Base-by-base conservation (phyloP, 352 stramenopile genomes). In the Phytophthora pluvialis region DNA sequence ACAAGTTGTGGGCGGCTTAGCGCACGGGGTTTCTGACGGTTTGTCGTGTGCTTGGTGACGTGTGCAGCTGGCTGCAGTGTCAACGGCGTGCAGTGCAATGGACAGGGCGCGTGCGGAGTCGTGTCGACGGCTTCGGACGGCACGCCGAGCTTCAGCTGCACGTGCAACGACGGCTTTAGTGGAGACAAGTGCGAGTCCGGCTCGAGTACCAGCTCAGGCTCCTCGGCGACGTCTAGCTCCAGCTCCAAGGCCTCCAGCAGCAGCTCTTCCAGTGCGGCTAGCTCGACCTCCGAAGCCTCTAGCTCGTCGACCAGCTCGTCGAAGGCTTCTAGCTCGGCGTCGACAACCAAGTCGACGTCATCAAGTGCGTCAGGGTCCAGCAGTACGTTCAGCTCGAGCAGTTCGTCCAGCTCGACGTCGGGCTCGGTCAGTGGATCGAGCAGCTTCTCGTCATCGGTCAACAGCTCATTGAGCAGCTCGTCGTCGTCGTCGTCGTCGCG, bases 161-260 rank as follows among this genome's bases (percentile, higher is more conserved):
- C 62, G 12, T 94, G 87, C 59, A 73, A 91, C 48, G 72, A 75
- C 18, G 87, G 87, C 15, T 95, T 77, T 74, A 89, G 81, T 54
- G 87, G 87, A 29, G 76, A 77, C 35, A 81, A 76, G 53, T 95
- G 87, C 60, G 61, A 72, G 55, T 43, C 45, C 2, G 61, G 49
- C 2, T 71, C 60, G 4, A 66, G 47, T 31, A 42, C 52, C 15
- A 50, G 29, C 29, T 55, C 40, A 21, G 49, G 38, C n/a, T 72
- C 66, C 3, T 35, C 33, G 16, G 50, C 38, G 16, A 48, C 49
- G 10, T 63, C 64, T 16, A 54, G 8, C 32, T 72, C 51, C 45
- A 13, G 31, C 25, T 40, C 38, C 9, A 51, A 52, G 21, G 52
- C 52, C 11, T 56, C 50, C 18, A 53, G 47, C 16, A 53, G 32